Evolutionary conservation across 2,329 filamentous ascomycete genomes (phyloP), one percentile per base, ranked within the genome.

Genomic region (Alternaria arbusti): DNA sequence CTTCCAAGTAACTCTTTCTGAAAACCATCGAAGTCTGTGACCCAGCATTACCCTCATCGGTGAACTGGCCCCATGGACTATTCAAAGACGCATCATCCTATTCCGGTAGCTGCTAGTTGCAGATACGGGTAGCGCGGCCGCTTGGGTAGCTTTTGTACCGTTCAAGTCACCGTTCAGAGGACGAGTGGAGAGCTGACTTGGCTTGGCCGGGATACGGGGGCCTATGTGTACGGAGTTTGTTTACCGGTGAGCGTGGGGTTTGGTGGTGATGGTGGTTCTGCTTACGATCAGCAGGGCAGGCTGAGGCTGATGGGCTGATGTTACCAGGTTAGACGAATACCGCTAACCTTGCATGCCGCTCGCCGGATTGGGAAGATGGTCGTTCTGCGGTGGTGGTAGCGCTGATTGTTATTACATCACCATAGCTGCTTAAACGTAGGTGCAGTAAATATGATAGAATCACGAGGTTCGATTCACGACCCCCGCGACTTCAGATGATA

Each of bases 31-130:
- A 65, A 54, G 4, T 44, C 63, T 52, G 62, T 54, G 46, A 36
- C 47, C 26, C 51, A 62, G 59, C 55, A 67, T 61, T 59, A 30
- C 22, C 59, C 55, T 58, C 43, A 64, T 65, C 58, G 43, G 65
- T 64, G 49, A 57, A 30, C 17, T 28, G 50, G 8, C n/a, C 43
- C 30, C 23, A 45, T 36, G 22, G 32, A 32, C 46, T 22, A 32
- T 43, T 9, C 15, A 44, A 51, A 50, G 9, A 10, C 5, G 28
- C 30, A 30, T 51, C 44, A 17, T 30, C 23, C 45, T 23, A 23
- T 46, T 30, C 9, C 12, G 54, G 17, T 17, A 46, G n/a, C 13
- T 46, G 43, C 54, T 56, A 56, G 43, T 43, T 47, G 25, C 8
- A 25, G 15, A 40, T 3, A 36, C 30, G 20, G 30, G 11, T 52